Evolutionary conservation across 805 yeast species (phyloP).

Genomic region (Scheffersomyces ergatensis): DNA sequence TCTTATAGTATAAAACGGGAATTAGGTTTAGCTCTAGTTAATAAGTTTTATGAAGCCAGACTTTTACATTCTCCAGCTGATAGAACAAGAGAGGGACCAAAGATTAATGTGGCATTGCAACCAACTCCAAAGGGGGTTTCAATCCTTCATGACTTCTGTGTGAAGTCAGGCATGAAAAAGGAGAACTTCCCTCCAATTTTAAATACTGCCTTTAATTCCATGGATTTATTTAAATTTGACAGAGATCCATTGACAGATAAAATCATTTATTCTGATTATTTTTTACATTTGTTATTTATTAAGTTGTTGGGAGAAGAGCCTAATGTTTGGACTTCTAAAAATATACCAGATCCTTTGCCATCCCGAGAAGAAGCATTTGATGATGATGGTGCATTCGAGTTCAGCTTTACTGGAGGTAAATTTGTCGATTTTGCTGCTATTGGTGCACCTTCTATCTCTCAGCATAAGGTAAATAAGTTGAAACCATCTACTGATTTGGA

Average conservation of each 20-base stretch:
- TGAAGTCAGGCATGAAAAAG: slow-evolving; percentile 49
- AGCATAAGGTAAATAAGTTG: neutral
- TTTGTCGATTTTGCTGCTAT: neutral
- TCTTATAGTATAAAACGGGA: slow-evolving; percentile 53
- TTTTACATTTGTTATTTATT: slow-evolving; percentile 63
- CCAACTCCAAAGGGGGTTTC: slow-evolving; percentile 93
- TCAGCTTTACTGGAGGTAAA: neutral
- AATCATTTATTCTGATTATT: slow-evolving; percentile 58
- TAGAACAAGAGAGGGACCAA: slow-evolving; percentile 55
- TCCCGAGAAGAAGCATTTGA: neutral
- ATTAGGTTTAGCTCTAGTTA: slow-evolving; percentile 46
- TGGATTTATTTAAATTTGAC: slow-evolving; percentile 68
- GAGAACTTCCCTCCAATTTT: slow-evolving; percentile 45
- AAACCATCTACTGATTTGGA: neutral
- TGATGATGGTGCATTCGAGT: neutral
- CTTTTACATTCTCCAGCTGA: slow-evolving; percentile 74
- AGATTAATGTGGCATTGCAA: slow-evolving; percentile 50
- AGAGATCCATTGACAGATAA: slow-evolving; percentile 58
- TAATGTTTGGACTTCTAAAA: slow-evolving; percentile 65
- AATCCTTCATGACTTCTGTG: slow-evolving; percentile 58
- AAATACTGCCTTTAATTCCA: slow-evolving; percentile 60
- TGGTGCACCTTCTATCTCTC: neutral
- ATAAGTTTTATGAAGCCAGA: slow-evolving; percentile 56
- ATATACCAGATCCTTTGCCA: slow-evolving; percentile 37
- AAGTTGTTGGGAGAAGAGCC: slow-evolving; percentile 64